These are phyloP conservation scores for Penicillium concentricum DNA, from an alignment of 2,329 filamentous ascomycete genomes.

Conservation along the genomic window DNA sequence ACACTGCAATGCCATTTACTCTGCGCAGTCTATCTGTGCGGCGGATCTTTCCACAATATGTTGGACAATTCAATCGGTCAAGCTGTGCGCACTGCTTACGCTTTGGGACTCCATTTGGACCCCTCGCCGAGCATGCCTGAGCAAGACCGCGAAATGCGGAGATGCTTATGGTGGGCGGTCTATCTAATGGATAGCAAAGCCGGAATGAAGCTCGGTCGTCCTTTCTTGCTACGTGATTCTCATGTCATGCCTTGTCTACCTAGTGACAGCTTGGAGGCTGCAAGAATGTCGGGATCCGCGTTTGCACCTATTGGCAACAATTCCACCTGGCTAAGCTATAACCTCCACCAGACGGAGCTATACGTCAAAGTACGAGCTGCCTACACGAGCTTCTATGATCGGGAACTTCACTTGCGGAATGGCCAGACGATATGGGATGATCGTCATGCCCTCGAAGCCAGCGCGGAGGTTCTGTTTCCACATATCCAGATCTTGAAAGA, in stretches of 20 bases:
- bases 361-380: conserved; percentile 10
- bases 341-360: conserved; percentile 16
- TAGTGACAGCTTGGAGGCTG: conserved; percentile 12
- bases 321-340: conserved; percentile 22
- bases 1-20: conserved; percentile 53
- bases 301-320: conserved; percentile 19
- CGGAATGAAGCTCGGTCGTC: conserved; percentile 22
- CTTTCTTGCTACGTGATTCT: conserved; percentile 33
- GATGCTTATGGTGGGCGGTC: conserved; percentile 55
- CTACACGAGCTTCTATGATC: conserved; percentile 23
- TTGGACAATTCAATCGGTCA: conserved; percentile 42
- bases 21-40: conserved; percentile 48
- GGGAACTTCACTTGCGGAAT: conserved; percentile 9
- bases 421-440: conserved; percentile 33
- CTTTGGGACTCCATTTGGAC: conserved; percentile 51
- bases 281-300: conserved; percentile 14
- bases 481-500: conserved; percentile 28
- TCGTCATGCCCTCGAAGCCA: conserved; percentile 28
- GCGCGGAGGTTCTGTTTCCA: conserved; percentile 31
- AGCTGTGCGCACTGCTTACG: conserved; percentile 48
- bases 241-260: conserved; percentile 33
- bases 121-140: conserved; percentile 38
- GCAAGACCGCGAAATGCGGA: conserved; percentile 46
- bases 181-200: conserved; percentile 50
- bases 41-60: conserved; percentile 52